These are phyloP conservation scores for Pseudoneurospora amorphoporcata DNA, from an alignment of 495 filamentous ascomycete genomes.

Conservation along the genomic window DNA sequence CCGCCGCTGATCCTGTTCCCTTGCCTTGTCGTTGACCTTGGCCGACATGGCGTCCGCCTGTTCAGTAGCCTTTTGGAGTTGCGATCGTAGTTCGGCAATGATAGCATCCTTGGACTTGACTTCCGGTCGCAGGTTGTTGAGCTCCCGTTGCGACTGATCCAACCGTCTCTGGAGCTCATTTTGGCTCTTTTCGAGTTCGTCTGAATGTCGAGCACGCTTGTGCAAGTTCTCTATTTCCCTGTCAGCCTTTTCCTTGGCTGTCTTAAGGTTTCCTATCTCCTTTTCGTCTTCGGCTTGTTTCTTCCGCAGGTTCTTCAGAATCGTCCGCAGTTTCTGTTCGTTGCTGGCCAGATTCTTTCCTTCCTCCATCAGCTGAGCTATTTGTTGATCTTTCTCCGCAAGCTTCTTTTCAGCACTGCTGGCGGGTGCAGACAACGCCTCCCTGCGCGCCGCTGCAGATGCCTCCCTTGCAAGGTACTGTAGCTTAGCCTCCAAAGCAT, in stretches of 20 bases:
- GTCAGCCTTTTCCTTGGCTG: slow-evolving; percentile 58
- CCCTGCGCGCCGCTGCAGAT: slow-evolving; percentile 57
- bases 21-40: slow-evolving; percentile 53
- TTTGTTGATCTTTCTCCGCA: slow-evolving; percentile 81
- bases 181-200: slow-evolving; percentile 55
- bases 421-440: slow-evolving; percentile 47
- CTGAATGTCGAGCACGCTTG: slow-evolving; percentile 51
- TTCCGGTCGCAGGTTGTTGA: slow-evolving; percentile 56
- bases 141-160: slow-evolving; percentile 55
- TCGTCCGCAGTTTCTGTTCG: slow-evolving; percentile 71
- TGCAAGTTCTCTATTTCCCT: slow-evolving; percentile 47
- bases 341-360: slow-evolving; percentile 79
- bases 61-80: slow-evolving; percentile 57
- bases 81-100: slow-evolving; percentile 58
- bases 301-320: slow-evolving; percentile 70
- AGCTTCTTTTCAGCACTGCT: slow-evolving; percentile 66
- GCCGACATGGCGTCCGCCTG: slow-evolving; percentile 57
- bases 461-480: slow-evolving; percentile 75
- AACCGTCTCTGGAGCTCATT: slow-evolving; percentile 54
- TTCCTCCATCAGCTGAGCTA: slow-evolving; percentile 82
- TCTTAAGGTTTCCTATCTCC: slow-evolving; percentile 48
- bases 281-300: slow-evolving; percentile 55
- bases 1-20: slow-evolving; percentile 55
- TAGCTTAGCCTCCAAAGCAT: slow-evolving; percentile 83
- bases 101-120: slow-evolving; percentile 52